phyloP scores from a whole-genome alignment of 352 stramenopile genomes.

The Blastocystis sp. region DNA sequence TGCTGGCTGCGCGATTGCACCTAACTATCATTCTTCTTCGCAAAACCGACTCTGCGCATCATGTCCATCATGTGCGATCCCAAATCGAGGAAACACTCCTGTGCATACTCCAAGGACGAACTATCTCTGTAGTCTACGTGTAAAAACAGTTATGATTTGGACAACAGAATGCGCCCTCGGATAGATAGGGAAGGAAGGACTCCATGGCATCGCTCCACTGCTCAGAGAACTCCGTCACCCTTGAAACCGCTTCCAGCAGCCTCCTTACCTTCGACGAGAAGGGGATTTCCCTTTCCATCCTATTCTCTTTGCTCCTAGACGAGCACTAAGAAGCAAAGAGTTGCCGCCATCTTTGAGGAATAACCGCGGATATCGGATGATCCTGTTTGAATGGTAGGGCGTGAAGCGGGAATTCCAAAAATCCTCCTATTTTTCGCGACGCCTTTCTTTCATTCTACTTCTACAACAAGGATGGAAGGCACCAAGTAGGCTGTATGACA shows the following conservation, averaged over 20 bases:
- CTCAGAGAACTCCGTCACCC: slow-evolving; percentile 10
- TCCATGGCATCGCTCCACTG: slow-evolving; percentile 43
- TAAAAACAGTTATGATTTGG: background rate
- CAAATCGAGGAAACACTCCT: slow-evolving; percentile 22
- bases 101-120: background rate
- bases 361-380: background rate
- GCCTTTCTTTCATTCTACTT: slow-evolving; percentile 16
- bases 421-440: background rate
- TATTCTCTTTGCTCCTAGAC: background rate
- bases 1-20: slow-evolving; percentile 36
- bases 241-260: background rate
- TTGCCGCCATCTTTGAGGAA: background rate
- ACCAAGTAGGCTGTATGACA: slow-evolving; percentile 12
- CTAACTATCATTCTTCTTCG: background rate
- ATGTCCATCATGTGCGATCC: slow-evolving; percentile 59
- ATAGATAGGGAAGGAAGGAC: slow-evolving; percentile 46
- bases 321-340: background rate
- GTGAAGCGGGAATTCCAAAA: background rate
- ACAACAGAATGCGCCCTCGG: slow-evolving; percentile 43
- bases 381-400: background rate
- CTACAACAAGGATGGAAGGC: slow-evolving; percentile 44
- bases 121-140: slow-evolving; percentile 14
- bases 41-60: background rate
- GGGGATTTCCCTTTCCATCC: slow-evolving; percentile 15
- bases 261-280: slow-evolving; percentile 37